A percentile compares a stretch with the other conserved stretches of the same genome.
phyloP scores from a whole-genome alignment of 495 filamentous ascomycete species.

The Penicillium ochrochloron region DNA sequence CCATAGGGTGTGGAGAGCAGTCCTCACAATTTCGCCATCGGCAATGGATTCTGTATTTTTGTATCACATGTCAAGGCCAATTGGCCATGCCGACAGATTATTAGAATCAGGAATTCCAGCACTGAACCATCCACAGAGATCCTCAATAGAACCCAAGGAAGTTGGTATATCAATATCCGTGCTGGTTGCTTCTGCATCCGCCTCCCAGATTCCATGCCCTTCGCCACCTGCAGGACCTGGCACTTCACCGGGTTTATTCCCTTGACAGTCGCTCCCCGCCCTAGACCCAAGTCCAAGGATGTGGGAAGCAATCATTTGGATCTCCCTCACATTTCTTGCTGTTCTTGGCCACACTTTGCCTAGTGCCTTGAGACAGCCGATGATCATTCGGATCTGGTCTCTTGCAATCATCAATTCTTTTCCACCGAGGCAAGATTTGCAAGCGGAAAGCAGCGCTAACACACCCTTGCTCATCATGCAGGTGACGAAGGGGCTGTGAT shows the following conservation, averaged over 20 bases:
- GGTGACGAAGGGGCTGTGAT: constrained; percentile 36
- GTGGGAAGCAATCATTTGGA: constrained; percentile 74
- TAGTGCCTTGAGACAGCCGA: constrained; percentile 39
- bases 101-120: too few relatives aligned
- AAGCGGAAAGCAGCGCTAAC: constrained; percentile 37
- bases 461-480: constrained; percentile 41
- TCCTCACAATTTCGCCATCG: too few relatives aligned
- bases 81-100: too few relatives aligned
- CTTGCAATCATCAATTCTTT: constrained; percentile 33
- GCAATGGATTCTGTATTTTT: too few relatives aligned
- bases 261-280: neutral
- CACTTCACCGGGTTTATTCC: neutral
- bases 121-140: neutral
- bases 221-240: neutral
- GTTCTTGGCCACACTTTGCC: constrained; percentile 47
- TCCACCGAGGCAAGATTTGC: constrained; percentile 27
- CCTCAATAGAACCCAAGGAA: neutral
- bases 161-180: neutral
- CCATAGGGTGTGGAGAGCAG: too few relatives aligned
- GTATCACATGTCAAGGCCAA: too few relatives aligned
- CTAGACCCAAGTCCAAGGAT: constrained; percentile 24
- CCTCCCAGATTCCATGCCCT: too few relatives aligned
- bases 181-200: neutral
- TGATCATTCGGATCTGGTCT: constrained; percentile 39
- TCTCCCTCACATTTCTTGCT: constrained; percentile 70